These are phyloP conservation scores for Cryphonectria japonica DNA, from an alignment of 2,329 filamentous ascomycete genomes.

Conservation along the genomic window DNA sequence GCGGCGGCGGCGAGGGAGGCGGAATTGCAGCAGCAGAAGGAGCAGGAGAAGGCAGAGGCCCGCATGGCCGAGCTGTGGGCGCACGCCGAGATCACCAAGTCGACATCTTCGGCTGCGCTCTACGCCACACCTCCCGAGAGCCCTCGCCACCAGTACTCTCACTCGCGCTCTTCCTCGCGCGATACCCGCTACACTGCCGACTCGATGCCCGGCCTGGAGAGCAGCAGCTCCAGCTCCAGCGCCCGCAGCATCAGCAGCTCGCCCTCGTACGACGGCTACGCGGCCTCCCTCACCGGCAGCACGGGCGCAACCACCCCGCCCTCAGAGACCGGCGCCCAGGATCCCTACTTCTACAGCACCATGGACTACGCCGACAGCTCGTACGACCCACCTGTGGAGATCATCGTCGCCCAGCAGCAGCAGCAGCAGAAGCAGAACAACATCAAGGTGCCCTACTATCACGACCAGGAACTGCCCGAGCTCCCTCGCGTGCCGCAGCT, in stretches of 20 bases:
- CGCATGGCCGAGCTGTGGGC: slow-evolving; percentile 43
- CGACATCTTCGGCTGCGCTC: slow-evolving; percentile 29
- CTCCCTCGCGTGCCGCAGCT: slow-evolving; percentile 21
- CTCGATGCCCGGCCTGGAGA: slow-evolving; percentile 45
- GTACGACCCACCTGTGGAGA: slow-evolving; percentile 55
- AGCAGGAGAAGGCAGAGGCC: slow-evolving; percentile 2
- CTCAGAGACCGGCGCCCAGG: slow-evolving; percentile 45
- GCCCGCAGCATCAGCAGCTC: slow-evolving; percentile 52
- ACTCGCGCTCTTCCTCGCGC: slow-evolving; percentile 38
- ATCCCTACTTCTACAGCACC: slow-evolving; percentile 46
- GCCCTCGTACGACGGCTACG: slow-evolving; percentile 47
- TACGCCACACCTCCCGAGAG: slow-evolving; percentile 53
- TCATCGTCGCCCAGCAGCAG: slow-evolving; percentile 45
- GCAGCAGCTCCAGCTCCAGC: slow-evolving; percentile 40
- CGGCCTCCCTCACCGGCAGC: slow-evolving; percentile 35
- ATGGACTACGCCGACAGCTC: slow-evolving; percentile 40
- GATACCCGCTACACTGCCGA: slow-evolving; percentile 23
- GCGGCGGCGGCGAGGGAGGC: slow-evolving; percentile 42
- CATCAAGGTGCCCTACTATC: slow-evolving; percentile 31
- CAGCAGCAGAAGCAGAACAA: slow-evolving; percentile 40
- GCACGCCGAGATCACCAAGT: slow-evolving; percentile 36
- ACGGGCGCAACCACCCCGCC: slow-evolving; percentile 56
- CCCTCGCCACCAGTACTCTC: slow-evolving; percentile 43
- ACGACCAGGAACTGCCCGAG: slow-evolving; percentile 35
- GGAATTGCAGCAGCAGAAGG: background rate